A percentile compares a stretch with the other conserved stretches of the same genome.
Conservation (phyloP, 2,329 filamentous ascomycete genomes). For the Cadophora malorum region DNA sequence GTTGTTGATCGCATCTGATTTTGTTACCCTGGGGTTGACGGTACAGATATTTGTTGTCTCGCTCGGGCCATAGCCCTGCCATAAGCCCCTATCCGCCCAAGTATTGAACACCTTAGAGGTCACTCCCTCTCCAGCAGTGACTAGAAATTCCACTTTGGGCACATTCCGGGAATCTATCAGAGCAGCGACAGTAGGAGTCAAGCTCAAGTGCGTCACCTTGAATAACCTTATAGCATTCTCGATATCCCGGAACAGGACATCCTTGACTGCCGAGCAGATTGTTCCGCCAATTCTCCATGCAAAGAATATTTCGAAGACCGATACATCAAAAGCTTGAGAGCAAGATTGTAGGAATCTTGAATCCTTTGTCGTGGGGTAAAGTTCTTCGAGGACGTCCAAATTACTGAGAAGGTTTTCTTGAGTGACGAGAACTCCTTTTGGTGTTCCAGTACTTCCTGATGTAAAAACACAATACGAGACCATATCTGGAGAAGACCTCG, state of each 20-base stretch:
- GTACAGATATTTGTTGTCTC: slow-evolving; percentile 91
- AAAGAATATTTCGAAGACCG: slow-evolving; percentile 90
- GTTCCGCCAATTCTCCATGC: slow-evolving; percentile 80
- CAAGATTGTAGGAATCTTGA: slow-evolving; percentile 78
- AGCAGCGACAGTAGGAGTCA: slow-evolving; percentile 85
- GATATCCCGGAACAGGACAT: slow-evolving; percentile 75
- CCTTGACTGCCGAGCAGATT: slow-evolving; percentile 76
- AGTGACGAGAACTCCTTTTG: slow-evolving; percentile 81
- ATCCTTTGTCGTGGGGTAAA: slow-evolving; percentile 64
- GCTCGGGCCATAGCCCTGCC: slow-evolving; percentile 83
- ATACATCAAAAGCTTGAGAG: slow-evolving; percentile 86
- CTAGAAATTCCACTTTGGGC: slow-evolving; percentile 74
- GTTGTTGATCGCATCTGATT: slow-evolving; percentile 69
- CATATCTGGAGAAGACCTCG: slow-evolving; percentile 30
- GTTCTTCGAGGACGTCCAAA: slow-evolving; percentile 65
- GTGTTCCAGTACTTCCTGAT: slow-evolving; percentile 77
- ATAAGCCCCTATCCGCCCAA: slow-evolving; percentile 73
- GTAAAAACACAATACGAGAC: slow-evolving; percentile 83
- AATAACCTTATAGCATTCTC: slow-evolving; percentile 70
- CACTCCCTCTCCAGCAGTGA: slow-evolving; percentile 82
- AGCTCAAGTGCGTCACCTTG: slow-evolving; percentile 77
- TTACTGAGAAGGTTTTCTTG: slow-evolving; percentile 80
- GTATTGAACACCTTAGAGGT: slow-evolving; percentile 71
- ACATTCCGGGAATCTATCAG: slow-evolving; percentile 73
- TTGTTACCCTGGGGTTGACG: slow-evolving; percentile 65